Evolutionary conservation across 1,284 basidiomycete genomes (phyloP), one percentile per base, ranked within the genome.

Genomic region (Malassezia arunalokei): DNA sequence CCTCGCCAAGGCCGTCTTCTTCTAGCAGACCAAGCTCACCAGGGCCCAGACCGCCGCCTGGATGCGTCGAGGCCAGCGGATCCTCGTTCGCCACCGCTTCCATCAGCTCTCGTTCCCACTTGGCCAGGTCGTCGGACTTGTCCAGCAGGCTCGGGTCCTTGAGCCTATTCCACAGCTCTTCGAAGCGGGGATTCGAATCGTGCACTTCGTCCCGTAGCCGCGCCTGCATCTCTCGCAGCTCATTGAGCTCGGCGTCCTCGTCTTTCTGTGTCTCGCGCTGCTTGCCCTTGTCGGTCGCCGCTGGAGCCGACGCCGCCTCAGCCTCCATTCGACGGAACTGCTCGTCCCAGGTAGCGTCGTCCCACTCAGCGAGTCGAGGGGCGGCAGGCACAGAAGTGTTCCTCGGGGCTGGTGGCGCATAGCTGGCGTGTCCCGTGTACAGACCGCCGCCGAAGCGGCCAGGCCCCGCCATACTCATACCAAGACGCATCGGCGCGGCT

Each of bases 91-190:
- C 60, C 9, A 55, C 39, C 78, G 60, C 50, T 43, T 60, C 54
- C 39, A 69, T 54, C 33, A 73, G 59, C 56, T 81, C 56, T 77
- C 79, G 69, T 83, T 87, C 15, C 82, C 84, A 74, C 84, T 87
- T 49, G 81, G 84, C 73, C 79, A 82, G 54, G 24, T 71, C 69
- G 15, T 66, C 67, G 17, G 24, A 30, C 12, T 59, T 60, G 5
- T 60, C 57, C 6, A 57, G 50, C 33, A 59, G 52, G 15, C 56
- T 58, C 38, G 58, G 47, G 40, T 63, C 49, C 39, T 66, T 62
- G 63, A 73, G 69, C 24, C 60, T 57, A 41, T 65, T 61, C 70
- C 70, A 73, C 14, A 73, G 62, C 46, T 70, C 68, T 43, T 70
- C 62, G 47, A 71, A 73, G 40, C 68, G 65, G 6, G 57, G 53